Evolutionary conservation across 2,329 filamentous ascomycete species (phyloP), one percentile per base, ranked within the genome.

Genomic region (Neophaeococcomyces mojaviensis): DNA sequence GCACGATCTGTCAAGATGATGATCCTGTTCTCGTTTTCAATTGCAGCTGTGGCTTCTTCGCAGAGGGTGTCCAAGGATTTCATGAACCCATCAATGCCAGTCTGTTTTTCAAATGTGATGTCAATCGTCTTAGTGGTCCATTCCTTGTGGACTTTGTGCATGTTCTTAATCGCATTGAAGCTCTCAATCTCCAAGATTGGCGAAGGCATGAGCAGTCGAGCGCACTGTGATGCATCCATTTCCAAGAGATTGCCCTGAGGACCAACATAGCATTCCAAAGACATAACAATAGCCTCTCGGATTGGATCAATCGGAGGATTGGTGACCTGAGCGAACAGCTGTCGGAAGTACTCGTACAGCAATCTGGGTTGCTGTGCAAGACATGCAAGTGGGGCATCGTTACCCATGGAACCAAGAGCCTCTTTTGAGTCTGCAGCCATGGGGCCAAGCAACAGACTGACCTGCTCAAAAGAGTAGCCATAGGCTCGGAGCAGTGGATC

Each of bases 341-440:
- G 87, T 52, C 90, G 82, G 82, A 97, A 97, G 71, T 97, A 97
- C 67, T 96, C 90, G 66, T 86, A 94, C 16, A 96, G 78, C 44
- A 95, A 74, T 57, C 89, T 86, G 56, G 90, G 88, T 52, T 89
- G 86, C 55, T 86, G 79, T n/a, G 90, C 86, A 63, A 97, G 74
- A 66, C 88, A 95, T 44, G 90, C 90, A 53, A 97, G 73, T 35
- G 90, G 90, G 36, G 86, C 87, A 72, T 97, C 90, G 63, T 97
- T 97, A 59, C 90, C 90, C 90, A 97, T 97, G 49, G 90, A 97
- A 33, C 90, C 90, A 44, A 97, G 77, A 35, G 90, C 90, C 67
- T 97, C 90, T 71, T 97, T 97, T 50, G 94, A 94, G 61, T 97
- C 90, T 19, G 88, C 88, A 48, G 88, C 90, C 90, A 97, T 97